A percentile compares a stretch with the other conserved stretches of the same genome.
These are phyloP conservation scores for Cordyceps farinosa DNA, from an alignment of 2,329 filamentous ascomycete genomes.

Conservation along the genomic window DNA sequence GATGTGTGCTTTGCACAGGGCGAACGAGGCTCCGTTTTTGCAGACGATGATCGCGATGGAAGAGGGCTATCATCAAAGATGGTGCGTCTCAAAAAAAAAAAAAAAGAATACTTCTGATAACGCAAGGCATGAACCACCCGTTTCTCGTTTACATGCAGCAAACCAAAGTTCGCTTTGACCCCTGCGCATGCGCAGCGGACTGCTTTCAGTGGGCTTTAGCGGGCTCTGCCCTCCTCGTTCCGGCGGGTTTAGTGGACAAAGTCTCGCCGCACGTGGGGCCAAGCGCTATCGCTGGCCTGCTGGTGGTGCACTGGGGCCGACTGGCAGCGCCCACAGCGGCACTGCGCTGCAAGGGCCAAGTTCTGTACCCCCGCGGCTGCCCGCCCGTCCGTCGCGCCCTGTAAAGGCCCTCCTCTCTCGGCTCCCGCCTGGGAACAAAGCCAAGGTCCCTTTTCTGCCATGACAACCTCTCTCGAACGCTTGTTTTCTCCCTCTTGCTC, in stretches of 20 bases:
- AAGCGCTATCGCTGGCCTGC: slow-evolving; percentile 3
- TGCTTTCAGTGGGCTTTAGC: slow-evolving; percentile 7
- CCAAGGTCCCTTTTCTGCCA: background rate
- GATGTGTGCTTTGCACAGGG: background rate
- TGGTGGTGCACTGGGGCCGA: background rate
- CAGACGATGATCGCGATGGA: too few relatives aligned
- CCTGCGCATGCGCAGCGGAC: background rate
- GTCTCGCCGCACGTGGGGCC: slow-evolving; percentile 7
- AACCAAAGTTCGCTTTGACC: slow-evolving; percentile 2
- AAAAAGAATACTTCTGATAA: background rate
- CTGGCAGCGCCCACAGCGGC: background rate
- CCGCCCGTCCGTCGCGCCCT: background rate
- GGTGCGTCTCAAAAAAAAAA: too few relatives aligned
- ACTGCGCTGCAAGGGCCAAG: background rate
- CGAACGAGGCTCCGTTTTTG: background rate
- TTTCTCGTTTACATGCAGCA: too few relatives aligned
- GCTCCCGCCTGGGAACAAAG: background rate
- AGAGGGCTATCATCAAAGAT: too few relatives aligned
- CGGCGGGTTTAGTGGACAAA: slow-evolving; percentile 11
- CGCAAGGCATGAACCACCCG: background rate
- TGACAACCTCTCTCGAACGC: background rate
- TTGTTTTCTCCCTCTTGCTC: background rate
- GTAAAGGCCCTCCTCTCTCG: background rate
- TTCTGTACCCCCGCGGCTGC: background rate
- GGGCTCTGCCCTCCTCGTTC: background rate